Evolutionary conservation across 2,329 filamentous ascomycete species (phyloP), one percentile per base, ranked within the genome.

Genomic region (Aspergillus ibericus): DNA sequence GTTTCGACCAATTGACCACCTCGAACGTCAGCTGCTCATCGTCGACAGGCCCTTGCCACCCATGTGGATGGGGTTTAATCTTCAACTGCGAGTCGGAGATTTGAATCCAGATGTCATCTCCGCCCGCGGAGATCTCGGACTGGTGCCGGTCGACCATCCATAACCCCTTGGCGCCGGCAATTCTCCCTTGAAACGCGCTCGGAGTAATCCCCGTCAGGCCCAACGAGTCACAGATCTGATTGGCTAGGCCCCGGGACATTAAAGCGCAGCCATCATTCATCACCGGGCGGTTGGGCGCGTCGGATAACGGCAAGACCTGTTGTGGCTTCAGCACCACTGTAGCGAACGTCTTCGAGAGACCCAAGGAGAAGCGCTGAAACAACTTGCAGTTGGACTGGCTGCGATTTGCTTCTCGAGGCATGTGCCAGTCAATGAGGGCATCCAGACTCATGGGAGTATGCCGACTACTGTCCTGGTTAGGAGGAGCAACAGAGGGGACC

Each of bases 161-260:
- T 5, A 88, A 65, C 1, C 85, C 85, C 69, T 88, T 88, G 0
- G 83, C 82, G 1, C 85, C 84, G 16, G 78, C 80, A 56, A 87
- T 84, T 5, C 85, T 77, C 8, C 76, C 84, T 70, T 88, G 85
- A 25, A 85, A 82, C 2, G 74, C 78, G 55, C 81, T 81, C 0
- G 83, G 84, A 0, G 81, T 71, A 5, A 70, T 68, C 1, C 70
- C 69, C 0, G 70, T 63, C 9, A 81, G 72, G 0, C 78, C 78
- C 3, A 81, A 71, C 0, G 57, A 59, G 27, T 78, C 72, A 63
- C 80, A 81, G 8, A 87, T 79, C 9, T 68, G 62, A 34, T 70
- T 69, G 5, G 82, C 83, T 2, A 83, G 78, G 2, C 74, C 74
- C 12, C 79, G 74, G 0, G 85, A 87, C 56, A 88, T 85, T 2